These are phyloP conservation scores for Rhodamnia rubescens DNA, from an alignment of 345 rosid genomes.

Conservation along the genomic window DNA sequence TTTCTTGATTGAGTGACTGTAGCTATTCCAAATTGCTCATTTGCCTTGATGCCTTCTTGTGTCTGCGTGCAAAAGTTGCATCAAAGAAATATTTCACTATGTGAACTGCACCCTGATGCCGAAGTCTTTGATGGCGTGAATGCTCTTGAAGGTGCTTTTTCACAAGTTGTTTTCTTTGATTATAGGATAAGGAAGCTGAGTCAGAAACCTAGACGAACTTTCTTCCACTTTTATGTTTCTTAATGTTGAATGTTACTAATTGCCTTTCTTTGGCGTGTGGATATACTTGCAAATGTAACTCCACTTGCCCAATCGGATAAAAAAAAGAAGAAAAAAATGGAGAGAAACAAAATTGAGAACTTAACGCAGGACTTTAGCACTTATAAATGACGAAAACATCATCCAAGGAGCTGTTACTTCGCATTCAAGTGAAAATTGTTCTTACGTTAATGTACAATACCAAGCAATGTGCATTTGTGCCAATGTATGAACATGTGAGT, in stretches of 20 bases:
- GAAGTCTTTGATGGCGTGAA: neutral
- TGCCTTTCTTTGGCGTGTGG: neutral
- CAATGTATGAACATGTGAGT: too few relatives aligned
- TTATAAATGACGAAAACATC: neutral
- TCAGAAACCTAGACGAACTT: neutral
- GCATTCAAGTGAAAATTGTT: neutral
- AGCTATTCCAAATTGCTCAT: neutral
- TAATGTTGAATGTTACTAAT: neutral
- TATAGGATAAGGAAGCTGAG: neutral
- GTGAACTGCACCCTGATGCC: neutral
- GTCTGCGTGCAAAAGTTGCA: neutral
- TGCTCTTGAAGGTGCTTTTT: neutral
- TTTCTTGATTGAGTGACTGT: neutral
- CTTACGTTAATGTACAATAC: neutral
- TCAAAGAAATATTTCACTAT: neutral
- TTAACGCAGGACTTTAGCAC: neutral
- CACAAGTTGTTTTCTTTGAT: neutral
- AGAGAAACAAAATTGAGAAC: neutral
- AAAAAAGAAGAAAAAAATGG: neutral
- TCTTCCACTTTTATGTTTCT: neutral
- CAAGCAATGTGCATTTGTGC: neutral
- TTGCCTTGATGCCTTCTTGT: neutral
- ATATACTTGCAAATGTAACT: neutral
- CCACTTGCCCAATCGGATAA: neutral
- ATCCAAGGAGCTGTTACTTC: neutral